Conservation (phyloP, 1,139 yeast genomes). For the Barnettozyma hawaiiensis region DNA sequence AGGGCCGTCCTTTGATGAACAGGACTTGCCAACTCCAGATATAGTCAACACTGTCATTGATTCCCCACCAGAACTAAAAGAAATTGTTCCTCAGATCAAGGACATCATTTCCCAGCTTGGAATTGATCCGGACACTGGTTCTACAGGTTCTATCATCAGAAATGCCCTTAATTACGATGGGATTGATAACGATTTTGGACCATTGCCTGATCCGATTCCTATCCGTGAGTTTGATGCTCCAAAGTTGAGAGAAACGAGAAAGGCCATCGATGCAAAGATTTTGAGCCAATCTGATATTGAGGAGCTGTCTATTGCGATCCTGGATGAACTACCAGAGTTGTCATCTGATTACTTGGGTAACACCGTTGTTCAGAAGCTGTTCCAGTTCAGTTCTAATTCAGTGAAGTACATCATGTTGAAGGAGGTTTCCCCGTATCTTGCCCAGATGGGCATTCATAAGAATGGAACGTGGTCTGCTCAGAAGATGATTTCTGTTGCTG, state of each 20-base stretch:
- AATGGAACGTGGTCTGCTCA: slow-evolving; percentile 99
- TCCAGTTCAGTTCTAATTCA: slow-evolving; percentile 63
- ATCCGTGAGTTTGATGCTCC: slow-evolving; percentile 83
- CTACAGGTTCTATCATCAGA: slow-evolving; percentile 30
- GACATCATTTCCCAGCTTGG: slow-evolving; percentile 29
- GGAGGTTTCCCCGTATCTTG: slow-evolving; percentile 70
- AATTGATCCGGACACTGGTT: slow-evolving; percentile 25
- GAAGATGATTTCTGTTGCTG: slow-evolving; percentile 77
- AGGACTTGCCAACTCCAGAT: slow-evolving; percentile 26
- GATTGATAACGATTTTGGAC: slow-evolving; percentile 51
- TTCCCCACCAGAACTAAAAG: slow-evolving; percentile 14
- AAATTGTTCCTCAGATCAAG: slow-evolving; percentile 23
- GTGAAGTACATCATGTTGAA: slow-evolving; percentile 79
- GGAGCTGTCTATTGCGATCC: slow-evolving; percentile 77
- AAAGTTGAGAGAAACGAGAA: slow-evolving; percentile 56
- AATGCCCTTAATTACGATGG: slow-evolving; percentile 36
- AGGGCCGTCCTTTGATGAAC: neutral
- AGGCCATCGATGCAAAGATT: slow-evolving; percentile 41
- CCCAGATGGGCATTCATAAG: slow-evolving; percentile 92
- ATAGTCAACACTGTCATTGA: slow-evolving; percentile 11
- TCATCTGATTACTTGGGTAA: slow-evolving; percentile 93
- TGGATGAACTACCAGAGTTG: slow-evolving; percentile 84
- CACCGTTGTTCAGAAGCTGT: slow-evolving; percentile 89
- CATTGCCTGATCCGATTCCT: slow-evolving; percentile 60
- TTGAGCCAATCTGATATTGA: slow-evolving; percentile 56